Conservation (phyloP, 1,284 basidiomycete genomes). For the Malassezia furfur region DNA sequence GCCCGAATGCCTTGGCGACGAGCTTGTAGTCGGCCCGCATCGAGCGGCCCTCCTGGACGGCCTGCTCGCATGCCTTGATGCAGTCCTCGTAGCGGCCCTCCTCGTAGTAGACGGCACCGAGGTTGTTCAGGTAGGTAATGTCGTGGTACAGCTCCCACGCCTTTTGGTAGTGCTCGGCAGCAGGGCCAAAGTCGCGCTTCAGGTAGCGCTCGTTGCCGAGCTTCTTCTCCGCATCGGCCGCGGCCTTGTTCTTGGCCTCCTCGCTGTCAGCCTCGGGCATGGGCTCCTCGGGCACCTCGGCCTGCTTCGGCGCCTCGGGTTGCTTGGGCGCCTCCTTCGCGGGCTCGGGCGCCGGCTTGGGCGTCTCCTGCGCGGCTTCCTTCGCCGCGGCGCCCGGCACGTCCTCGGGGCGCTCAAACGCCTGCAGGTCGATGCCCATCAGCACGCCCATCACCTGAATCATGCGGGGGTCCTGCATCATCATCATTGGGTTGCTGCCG, state of each 20-base stretch:
- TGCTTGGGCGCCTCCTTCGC: conserved; percentile 48
- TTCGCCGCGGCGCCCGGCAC: conserved; percentile 60
- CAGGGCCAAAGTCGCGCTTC: conserved; percentile 55
- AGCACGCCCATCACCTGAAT: conserved; percentile 77
- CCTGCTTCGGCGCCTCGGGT: conserved; percentile 36
- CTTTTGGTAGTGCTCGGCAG: conserved; percentile 53
- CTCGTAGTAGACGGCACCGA: conserved; percentile 80
- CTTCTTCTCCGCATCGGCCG: conserved; percentile 48
- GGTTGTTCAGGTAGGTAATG: conserved; percentile 66
- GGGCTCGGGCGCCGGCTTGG: conserved; percentile 39
- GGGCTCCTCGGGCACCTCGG: conserved; percentile 8
- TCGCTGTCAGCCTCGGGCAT: conserved; percentile 21
- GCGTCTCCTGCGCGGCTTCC: conserved; percentile 34
- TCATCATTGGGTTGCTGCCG: conserved; percentile 47
- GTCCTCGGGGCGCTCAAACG: conserved; percentile 70
- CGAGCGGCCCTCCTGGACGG: conserved; percentile 79
- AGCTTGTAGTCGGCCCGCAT: conserved; percentile 56
- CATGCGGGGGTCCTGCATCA: conserved; percentile 75
- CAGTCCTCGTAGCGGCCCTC: conserved; percentile 79
- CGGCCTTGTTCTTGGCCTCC: conserved; percentile 30
- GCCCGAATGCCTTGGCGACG: conserved; percentile 67
- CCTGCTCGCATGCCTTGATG: conserved; percentile 85
- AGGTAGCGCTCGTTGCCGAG: conserved; percentile 76
- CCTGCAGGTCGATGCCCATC: conserved; percentile 88
- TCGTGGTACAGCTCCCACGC: conserved; percentile 94